Conservation (phyloP, 768 basidiomycete genomes). For the Naganishia friedmannii region DNA sequence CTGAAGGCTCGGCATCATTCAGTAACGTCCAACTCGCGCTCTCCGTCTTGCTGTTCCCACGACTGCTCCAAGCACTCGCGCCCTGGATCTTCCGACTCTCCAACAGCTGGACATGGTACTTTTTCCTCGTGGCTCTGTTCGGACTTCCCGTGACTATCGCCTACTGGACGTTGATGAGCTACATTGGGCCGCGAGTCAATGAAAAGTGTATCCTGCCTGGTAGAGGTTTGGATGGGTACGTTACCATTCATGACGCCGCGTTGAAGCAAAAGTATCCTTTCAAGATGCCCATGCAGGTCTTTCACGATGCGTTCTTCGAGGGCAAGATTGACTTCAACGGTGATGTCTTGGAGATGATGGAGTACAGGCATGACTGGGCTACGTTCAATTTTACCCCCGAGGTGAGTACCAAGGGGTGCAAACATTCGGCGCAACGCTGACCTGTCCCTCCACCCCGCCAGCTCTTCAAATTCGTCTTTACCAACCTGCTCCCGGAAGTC, state of each 20-base stretch:
- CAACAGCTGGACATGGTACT: constrained; percentile 79
- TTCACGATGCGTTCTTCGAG: constrained; percentile 96
- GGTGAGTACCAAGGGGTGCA: neutral
- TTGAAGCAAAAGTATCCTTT: constrained; percentile 70
- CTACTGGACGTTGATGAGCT: constrained; percentile 87
- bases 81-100: constrained; percentile 64
- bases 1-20: constrained; percentile 52
- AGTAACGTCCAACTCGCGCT: constrained; percentile 64
- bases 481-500: constrained; percentile 84
- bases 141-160: constrained; percentile 73
- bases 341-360: constrained; percentile 88
- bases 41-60: constrained; percentile 75
- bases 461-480: constrained; percentile 90
- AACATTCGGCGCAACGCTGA: neutral
- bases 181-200: constrained; percentile 70
- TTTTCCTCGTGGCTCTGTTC: constrained; percentile 71
- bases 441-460: constrained; percentile 9
- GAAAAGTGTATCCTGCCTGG: constrained; percentile 80
- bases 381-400: constrained; percentile 74
- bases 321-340: constrained; percentile 91
- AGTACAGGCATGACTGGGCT: constrained; percentile 93
- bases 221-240: constrained; percentile 82
- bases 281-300: constrained; percentile 96
- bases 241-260: constrained; percentile 79
- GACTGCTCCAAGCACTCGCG: constrained; percentile 72